These are phyloP conservation scores for Fusarium camptoceras DNA, from an alignment of 2,329 filamentous ascomycete species.

Conservation along the genomic window DNA sequence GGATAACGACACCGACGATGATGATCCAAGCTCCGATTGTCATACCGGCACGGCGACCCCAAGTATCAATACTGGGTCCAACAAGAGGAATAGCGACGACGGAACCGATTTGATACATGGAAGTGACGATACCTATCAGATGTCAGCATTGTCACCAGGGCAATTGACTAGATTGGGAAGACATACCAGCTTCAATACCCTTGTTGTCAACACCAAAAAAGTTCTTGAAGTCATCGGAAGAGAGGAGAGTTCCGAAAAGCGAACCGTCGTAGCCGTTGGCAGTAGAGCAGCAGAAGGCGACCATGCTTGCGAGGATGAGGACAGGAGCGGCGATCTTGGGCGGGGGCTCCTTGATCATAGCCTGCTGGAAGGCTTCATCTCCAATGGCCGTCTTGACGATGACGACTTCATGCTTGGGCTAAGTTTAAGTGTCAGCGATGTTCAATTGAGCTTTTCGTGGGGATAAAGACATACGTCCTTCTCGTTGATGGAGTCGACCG, in stretches of 20 bases:
- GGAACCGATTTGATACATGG: constrained; percentile 64
- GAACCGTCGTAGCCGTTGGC: constrained; percentile 59
- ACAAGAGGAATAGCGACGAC: constrained; percentile 62
- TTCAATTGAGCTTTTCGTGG: not conserved
- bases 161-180: not conserved
- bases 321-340: constrained; percentile 28
- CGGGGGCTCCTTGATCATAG: constrained; percentile 48
- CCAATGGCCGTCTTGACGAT: constrained; percentile 42
- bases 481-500: constrained; percentile 35
- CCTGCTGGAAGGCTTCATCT: constrained; percentile 47
- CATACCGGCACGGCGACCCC: constrained; percentile 61
- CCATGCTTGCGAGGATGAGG: constrained; percentile 41
- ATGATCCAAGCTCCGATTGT: constrained; percentile 58
- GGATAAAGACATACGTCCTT: constrained; percentile 16
- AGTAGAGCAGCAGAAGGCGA: constrained; percentile 48
- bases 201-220: constrained; percentile 55
- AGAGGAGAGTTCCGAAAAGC: constrained; percentile 61
- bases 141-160: not conserved
- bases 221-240: constrained; percentile 59
- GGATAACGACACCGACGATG: constrained; percentile 59
- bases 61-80: constrained; percentile 61
- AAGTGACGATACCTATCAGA: constrained; percentile 42
- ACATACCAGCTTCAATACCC: constrained; percentile 43
- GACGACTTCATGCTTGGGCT: constrained; percentile 23
- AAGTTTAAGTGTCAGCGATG: not conserved